Percentiles rank a stretch among this genome's conserved stretches.
phyloP scores from a whole-genome alignment of 2,329 filamentous ascomycete species.

The Ceratocystis alfenasii region DNA sequence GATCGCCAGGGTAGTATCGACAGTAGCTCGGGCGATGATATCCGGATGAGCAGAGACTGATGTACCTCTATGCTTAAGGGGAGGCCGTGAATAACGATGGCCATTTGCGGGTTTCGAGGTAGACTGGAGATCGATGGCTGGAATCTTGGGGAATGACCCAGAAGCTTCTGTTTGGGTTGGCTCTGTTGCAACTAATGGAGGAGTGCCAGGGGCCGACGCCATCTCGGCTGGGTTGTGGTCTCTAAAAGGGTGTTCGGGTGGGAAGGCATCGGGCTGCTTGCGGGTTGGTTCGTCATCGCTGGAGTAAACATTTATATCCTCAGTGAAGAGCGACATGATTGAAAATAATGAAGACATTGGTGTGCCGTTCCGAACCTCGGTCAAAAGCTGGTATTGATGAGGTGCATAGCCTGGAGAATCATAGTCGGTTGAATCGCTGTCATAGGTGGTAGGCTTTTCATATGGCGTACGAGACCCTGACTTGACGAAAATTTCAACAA shows the following conservation, averaged over 20 bases:
- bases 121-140: constrained; percentile 21
- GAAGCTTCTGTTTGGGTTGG: constrained; percentile 4
- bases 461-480: constrained; percentile 47
- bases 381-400: constrained; percentile 86
- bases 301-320: constrained; percentile 71
- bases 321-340: constrained; percentile 91
- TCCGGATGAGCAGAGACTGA: constrained; percentile 84
- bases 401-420: constrained; percentile 46
- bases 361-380: constrained; percentile 93
- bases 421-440: constrained; percentile 51
- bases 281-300: constrained; percentile 44
- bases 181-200: constrained; percentile 10
- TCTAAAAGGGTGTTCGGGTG: constrained; percentile 8
- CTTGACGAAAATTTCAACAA: constrained; percentile 97
- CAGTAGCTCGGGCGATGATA: constrained; percentile 87
- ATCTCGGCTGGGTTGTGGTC: not conserved
- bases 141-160: constrained; percentile 21
- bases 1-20: constrained; percentile 95
- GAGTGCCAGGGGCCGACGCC: constrained; percentile 18
- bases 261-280: constrained; percentile 10
- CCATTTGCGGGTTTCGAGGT: not conserved
- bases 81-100: not conserved
- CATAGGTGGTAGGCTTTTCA: constrained; percentile 24
- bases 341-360: constrained; percentile 98
- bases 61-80: constrained; percentile 30